Conservation (phyloP, 1,284 basidiomycete species). For the Ustilago vetiveriae region DNA sequence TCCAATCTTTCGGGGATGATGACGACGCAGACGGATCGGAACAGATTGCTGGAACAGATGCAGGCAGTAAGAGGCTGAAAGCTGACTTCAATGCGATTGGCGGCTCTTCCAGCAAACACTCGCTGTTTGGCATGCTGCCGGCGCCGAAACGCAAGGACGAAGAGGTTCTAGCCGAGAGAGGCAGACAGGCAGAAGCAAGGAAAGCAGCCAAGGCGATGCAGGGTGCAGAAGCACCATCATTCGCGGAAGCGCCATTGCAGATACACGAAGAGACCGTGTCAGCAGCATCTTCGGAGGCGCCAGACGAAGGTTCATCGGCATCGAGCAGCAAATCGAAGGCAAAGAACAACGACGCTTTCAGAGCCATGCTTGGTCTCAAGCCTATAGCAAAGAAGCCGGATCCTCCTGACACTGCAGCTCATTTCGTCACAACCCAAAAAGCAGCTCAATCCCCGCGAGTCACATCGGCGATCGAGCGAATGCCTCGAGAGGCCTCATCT, state of each 20-base stretch:
- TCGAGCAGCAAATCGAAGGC: conserved; percentile 14
- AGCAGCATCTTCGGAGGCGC: not conserved
- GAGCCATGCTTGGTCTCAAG: conserved; percentile 65
- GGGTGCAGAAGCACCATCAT: conserved; percentile 3
- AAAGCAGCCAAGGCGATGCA: conserved; percentile 23
- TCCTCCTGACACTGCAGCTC: not conserved
- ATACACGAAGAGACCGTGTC: not conserved
- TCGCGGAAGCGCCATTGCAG: conserved; percentile 4
- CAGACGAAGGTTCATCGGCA: not conserved
- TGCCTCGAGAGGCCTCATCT: too few relatives aligned
- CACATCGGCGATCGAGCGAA: too few relatives aligned
- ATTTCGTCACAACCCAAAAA: not conserved
- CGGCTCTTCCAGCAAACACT: conserved; percentile 18
- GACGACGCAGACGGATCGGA: conserved; percentile 10
- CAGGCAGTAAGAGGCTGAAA: conserved; percentile 16
- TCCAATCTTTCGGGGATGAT: conserved; percentile 6
- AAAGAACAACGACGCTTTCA: conserved; percentile 63
- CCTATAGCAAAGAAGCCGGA: conserved; percentile 23
- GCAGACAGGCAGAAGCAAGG: conserved; percentile 32
- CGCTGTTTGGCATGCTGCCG: conserved; percentile 62
- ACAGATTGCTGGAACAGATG: not conserved
- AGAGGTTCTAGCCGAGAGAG: conserved; percentile 34
- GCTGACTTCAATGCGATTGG: not conserved
- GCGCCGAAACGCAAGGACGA: conserved; percentile 50
- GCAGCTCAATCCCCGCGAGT: too few relatives aligned